Evolutionary conservation across 257 asterid genomes (phyloP).

Genomic region (Linaria vulgaris): DNA sequence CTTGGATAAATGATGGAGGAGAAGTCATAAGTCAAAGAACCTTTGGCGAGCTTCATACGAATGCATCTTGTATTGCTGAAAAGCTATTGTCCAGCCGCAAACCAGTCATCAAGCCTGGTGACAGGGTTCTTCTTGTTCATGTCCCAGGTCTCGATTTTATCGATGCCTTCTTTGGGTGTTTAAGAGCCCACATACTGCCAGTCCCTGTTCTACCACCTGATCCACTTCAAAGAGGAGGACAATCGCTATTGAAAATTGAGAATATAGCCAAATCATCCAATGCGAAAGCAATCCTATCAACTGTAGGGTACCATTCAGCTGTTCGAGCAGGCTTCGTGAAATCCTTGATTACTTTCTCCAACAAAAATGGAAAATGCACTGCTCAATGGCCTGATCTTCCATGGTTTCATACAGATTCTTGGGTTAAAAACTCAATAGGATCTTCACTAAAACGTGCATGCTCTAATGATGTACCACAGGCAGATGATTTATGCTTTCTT

Average conservation of each 20-base stretch:
- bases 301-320: constrained; percentile 68
- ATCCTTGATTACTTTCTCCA: constrained; percentile 41
- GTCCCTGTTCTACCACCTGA: constrained; percentile 91
- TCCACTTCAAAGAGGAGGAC: constrained; percentile 92
- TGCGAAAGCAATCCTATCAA: constrained; percentile 70
- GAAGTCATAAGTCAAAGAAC: constrained; percentile 46
- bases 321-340: constrained; percentile 77
- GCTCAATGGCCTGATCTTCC: constrained; percentile 85
- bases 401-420: constrained; percentile 79
- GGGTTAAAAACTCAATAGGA: constrained; percentile 52
- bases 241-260: constrained; percentile 72
- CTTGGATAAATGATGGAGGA: constrained; percentile 77
- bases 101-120: constrained; percentile 63
- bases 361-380: constrained; percentile 36
- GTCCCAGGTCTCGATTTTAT: constrained; percentile 79
- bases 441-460: constrained; percentile 4
- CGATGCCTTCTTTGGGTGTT: constrained; percentile 85
- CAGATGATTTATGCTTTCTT: constrained; percentile 60
- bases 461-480: constrained; percentile 31
- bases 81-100: constrained; percentile 63
- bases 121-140: constrained; percentile 71
- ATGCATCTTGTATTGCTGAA: constrained; percentile 68
- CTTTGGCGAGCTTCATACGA: constrained; percentile 54
- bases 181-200: constrained; percentile 72
- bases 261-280: constrained; percentile 66